phyloP scores from a whole-genome alignment of 345 rosid species.

The Rhizophora apiculata region DNA sequence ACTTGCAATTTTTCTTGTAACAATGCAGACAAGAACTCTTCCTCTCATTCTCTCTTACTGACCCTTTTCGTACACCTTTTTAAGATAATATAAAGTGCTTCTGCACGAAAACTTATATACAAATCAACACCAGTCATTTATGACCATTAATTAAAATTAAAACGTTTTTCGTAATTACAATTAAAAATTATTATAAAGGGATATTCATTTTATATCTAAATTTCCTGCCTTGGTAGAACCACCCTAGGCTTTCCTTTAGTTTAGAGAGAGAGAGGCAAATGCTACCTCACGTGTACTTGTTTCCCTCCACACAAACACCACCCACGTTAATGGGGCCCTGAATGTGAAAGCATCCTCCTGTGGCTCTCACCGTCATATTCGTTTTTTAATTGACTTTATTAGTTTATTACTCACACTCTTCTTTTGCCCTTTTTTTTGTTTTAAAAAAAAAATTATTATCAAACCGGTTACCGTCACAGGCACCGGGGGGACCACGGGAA shows the following conservation, averaged over 20 bases:
- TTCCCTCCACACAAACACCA: conserved; percentile 33
- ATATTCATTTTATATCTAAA: too few species aligned
- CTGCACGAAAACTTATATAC: too few species aligned
- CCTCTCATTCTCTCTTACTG: too few species aligned
- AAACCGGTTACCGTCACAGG: conserved; percentile 12
- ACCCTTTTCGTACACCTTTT: too few species aligned
- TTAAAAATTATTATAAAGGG: too few species aligned
- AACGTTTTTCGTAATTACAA: too few species aligned
- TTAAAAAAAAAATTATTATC: not conserved
- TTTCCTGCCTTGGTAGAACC: not conserved
- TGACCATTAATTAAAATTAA: too few species aligned
- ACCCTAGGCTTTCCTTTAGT: too few species aligned
- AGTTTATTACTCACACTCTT: not conserved
- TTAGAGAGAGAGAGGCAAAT: conserved; percentile 2
- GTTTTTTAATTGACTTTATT: not conserved
- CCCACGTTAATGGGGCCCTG: not conserved
- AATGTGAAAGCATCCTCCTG: not conserved
- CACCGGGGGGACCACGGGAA: conserved; percentile 18
- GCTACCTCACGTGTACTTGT: conserved; percentile 35
- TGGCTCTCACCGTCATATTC: conserved; percentile 2
- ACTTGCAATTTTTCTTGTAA: too few species aligned
- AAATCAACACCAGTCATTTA: too few species aligned
- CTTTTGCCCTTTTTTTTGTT: not conserved
- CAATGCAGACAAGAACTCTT: too few species aligned
- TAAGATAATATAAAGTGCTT: too few species aligned